Percentiles rank a stretch among this genome's conserved stretches.
phyloP scores from a whole-genome alignment of 805 yeast species.

The Teunomyces aglyptinius region DNA sequence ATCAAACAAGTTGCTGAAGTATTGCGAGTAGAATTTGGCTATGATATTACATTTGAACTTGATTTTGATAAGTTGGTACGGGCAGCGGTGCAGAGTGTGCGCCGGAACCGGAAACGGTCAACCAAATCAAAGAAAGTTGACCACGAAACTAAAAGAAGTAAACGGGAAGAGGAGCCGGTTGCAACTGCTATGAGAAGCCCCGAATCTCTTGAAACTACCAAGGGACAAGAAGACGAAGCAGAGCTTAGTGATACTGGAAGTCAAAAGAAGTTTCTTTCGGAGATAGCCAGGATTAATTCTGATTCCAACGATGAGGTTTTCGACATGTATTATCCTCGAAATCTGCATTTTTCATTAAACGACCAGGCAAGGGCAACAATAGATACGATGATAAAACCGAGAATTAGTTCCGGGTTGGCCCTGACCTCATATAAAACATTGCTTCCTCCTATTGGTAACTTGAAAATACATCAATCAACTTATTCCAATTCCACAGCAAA shows the following conservation, averaged over 20 bases:
- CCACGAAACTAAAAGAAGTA: constrained; percentile 8
- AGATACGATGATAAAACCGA: constrained; percentile 46
- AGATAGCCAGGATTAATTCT: constrained; percentile 32
- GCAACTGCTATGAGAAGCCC: neutral
- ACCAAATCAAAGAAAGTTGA: constrained; percentile 25
- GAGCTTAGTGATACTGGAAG: neutral
- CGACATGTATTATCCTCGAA: constrained; percentile 34
- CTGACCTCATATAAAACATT: constrained; percentile 2
- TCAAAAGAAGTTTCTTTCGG: constrained; percentile 26
- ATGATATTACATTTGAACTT: constrained; percentile 50
- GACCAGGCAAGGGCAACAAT: constrained; percentile 48
- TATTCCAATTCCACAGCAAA: constrained; percentile 10
- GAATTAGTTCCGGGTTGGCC: constrained; percentile 11
- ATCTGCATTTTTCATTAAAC: constrained; percentile 24
- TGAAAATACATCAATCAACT: neutral
- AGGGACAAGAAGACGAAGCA: constrained; percentile 2
- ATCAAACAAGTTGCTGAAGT: constrained; percentile 76
- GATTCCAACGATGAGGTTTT: constrained; percentile 33
- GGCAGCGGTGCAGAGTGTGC: constrained; percentile 90
- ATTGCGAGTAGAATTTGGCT: constrained; percentile 75
- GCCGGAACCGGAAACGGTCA: constrained; percentile 81
- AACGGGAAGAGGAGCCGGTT: neutral
- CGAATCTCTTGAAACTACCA: constrained; percentile 1
- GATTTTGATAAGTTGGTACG: constrained; percentile 90
- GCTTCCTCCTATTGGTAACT: constrained; percentile 2